These are phyloP conservation scores for Andrographis paniculata DNA, from an alignment of 305 asterid genomes.

Conservation along the genomic window DNA sequence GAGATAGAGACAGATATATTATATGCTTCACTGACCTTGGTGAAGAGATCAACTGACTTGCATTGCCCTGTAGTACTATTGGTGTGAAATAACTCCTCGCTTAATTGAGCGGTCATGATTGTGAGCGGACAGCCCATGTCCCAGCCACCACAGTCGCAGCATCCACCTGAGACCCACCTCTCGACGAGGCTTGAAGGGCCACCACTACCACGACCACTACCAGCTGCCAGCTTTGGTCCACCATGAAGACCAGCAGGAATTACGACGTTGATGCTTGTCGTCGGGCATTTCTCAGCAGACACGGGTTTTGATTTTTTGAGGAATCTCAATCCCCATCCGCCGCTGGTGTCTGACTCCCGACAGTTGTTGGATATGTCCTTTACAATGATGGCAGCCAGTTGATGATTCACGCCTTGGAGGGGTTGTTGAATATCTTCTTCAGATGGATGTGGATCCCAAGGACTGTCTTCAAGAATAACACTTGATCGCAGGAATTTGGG, in stretches of 20 bases:
- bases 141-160: constrained; percentile 97
- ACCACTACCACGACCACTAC: too few relatives aligned
- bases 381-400: not conserved
- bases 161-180: constrained; percentile 74
- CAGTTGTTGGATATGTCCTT: not conserved
- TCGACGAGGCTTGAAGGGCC: constrained; percentile 66
- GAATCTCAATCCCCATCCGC: not conserved
- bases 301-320: not conserved
- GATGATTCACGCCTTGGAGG: not conserved
- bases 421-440: too few relatives aligned
- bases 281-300: too few relatives aligned
- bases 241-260: constrained; percentile 86
- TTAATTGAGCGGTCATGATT: constrained; percentile 32
- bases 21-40: too few relatives aligned
- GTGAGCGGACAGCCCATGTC: constrained; percentile 83
- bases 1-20: not conserved
- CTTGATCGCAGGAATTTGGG: constrained; percentile 36
- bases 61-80: constrained; percentile 31
- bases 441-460: too few relatives aligned
- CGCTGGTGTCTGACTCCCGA: not conserved
- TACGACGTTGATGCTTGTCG: constrained; percentile 43
- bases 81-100: constrained; percentile 19
- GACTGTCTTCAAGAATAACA: constrained; percentile 37
- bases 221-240: too few relatives aligned
- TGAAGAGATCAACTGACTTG: constrained; percentile 47